These are phyloP conservation scores for Aspergillus oerlinghausenensis DNA, from an alignment of 2,329 filamentous ascomycete species.

Conservation along the genomic window DNA sequence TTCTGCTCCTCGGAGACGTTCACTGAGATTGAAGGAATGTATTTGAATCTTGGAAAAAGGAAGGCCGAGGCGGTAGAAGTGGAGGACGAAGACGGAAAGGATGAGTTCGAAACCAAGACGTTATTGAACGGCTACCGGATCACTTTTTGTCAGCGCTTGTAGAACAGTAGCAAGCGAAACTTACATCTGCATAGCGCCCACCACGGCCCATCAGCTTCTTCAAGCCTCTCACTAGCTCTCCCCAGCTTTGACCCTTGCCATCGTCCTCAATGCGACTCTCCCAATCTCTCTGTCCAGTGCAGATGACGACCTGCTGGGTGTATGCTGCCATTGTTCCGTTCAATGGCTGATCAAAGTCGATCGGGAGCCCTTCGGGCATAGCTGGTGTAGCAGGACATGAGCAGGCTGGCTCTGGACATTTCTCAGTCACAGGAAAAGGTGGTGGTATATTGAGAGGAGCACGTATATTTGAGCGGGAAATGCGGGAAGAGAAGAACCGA, in stretches of 20 bases:
- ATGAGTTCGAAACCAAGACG: conserved; percentile 70
- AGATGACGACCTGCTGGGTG: conserved; percentile 76
- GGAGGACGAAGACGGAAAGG: conserved; percentile 57
- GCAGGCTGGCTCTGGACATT: conserved; percentile 74
- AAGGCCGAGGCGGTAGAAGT: conserved; percentile 55
- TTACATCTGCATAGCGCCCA: conserved; percentile 60
- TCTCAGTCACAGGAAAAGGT: conserved; percentile 45
- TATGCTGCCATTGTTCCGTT: conserved; percentile 75
- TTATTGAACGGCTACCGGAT: conserved; percentile 71
- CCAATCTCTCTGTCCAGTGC: conserved; percentile 78
- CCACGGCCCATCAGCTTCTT: conserved; percentile 63
- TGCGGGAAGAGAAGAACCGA: conserved; percentile 21
- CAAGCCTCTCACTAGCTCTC: conserved; percentile 57
- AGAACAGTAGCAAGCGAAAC: conserved; percentile 5
- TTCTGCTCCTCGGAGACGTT: conserved; percentile 45
- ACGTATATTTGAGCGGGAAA: conserved; percentile 15
- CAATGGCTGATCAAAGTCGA: conserved; percentile 66
- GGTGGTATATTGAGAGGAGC: conserved; percentile 34
- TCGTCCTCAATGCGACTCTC: conserved; percentile 79
- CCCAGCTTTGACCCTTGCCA: conserved; percentile 47
- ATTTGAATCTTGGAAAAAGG: conserved; percentile 78
- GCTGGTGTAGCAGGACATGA: conserved; percentile 68
- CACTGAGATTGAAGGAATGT: conserved; percentile 66
- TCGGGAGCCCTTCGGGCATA: conserved; percentile 64
- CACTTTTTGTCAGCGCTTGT: conserved; percentile 6